These are phyloP conservation scores for Aegilops sharonensis DNA, from an alignment of 176 grass and related monocot species.

Conservation along the genomic window DNA sequence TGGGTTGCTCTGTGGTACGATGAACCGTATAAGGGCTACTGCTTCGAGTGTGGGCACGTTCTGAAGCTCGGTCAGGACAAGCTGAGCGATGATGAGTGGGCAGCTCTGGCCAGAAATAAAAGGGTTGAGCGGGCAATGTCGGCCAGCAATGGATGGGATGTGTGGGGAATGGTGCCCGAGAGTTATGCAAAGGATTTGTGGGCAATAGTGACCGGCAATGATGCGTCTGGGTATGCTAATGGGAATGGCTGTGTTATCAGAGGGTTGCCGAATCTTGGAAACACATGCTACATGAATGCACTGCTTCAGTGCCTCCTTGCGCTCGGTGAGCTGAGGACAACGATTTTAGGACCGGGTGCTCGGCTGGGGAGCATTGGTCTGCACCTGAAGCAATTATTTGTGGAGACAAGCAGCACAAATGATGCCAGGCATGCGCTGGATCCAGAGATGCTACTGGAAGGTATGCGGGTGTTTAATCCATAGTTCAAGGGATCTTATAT, in stretches of 20 bases:
- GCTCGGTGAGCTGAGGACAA: conserved; percentile 46
- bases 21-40: conserved; percentile 46
- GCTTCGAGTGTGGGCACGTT: conserved; percentile 45
- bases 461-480: conserved; percentile 28
- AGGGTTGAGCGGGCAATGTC: neutral
- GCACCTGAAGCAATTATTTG: conserved; percentile 59
- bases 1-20: conserved; percentile 41
- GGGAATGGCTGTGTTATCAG: conserved; percentile 37
- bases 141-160: neutral
- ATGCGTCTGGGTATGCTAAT: neutral
- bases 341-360: conserved; percentile 43
- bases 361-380: conserved; percentile 30
- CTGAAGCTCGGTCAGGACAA: neutral
- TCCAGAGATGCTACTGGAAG: conserved; percentile 36
- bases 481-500: conserved; percentile 29
- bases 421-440: conserved; percentile 24
- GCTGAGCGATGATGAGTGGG: conserved; percentile 10
- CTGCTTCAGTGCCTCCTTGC: conserved; percentile 77
- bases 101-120: neutral
- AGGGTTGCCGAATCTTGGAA: neutral
- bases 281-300: conserved; percentile 55
- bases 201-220: neutral
- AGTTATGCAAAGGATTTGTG: neutral
- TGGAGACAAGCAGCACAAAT: conserved; percentile 37
- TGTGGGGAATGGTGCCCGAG: neutral